A percentile compares a stretch with the other conserved stretches of the same genome.
These are phyloP conservation scores for Taxillus chinensis DNA, from an alignment of 164 flowering plant species.

Conservation along the genomic window DNA sequence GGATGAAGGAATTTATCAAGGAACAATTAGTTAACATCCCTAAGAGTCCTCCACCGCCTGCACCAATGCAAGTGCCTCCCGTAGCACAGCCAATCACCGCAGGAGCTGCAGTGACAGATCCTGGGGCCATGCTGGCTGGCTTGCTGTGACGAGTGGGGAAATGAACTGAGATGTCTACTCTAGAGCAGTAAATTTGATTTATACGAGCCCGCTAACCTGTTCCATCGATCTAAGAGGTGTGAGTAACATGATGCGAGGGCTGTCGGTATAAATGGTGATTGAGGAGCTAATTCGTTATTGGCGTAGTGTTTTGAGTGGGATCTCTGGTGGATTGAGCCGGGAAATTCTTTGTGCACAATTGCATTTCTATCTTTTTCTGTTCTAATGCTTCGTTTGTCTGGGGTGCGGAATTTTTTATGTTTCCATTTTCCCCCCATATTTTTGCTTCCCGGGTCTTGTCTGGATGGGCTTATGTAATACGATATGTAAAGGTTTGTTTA, in stretches of 20 bases:
- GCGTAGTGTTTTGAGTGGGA: slow-evolving; percentile 21
- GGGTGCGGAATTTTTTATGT: slow-evolving; percentile 5
- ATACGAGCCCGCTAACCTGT: slow-evolving; percentile 20
- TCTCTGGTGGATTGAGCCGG: slow-evolving; percentile 14
- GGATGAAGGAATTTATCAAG: slow-evolving; percentile 93
- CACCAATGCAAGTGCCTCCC: slow-evolving; percentile 32
- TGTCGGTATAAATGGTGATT: slow-evolving; percentile 33
- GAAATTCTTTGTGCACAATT: slow-evolving; percentile 41
- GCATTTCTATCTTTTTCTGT: background rate
- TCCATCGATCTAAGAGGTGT: slow-evolving; percentile 16
- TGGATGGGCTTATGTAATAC: slow-evolving; percentile 30
- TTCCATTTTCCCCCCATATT: background rate
- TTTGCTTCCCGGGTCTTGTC: slow-evolving; percentile 9
- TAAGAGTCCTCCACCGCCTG: slow-evolving; percentile 17
- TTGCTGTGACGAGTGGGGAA: slow-evolving; percentile 37
- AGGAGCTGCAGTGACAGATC: slow-evolving; percentile 41
- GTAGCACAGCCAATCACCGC: slow-evolving; percentile 35
- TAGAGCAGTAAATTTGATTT: slow-evolving; percentile 26
- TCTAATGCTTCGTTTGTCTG: background rate
- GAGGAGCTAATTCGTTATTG: slow-evolving; percentile 18
- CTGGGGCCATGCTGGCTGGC: slow-evolving; percentile 87
- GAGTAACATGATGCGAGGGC: slow-evolving; percentile 47
- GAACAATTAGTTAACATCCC: slow-evolving; percentile 78
- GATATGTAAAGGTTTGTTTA: slow-evolving; percentile 10
- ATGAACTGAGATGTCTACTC: slow-evolving; percentile 25